Evolutionary conservation across 257 asterid genomes (phyloP).

Genomic region (Lithospermum erythrorhizon): DNA sequence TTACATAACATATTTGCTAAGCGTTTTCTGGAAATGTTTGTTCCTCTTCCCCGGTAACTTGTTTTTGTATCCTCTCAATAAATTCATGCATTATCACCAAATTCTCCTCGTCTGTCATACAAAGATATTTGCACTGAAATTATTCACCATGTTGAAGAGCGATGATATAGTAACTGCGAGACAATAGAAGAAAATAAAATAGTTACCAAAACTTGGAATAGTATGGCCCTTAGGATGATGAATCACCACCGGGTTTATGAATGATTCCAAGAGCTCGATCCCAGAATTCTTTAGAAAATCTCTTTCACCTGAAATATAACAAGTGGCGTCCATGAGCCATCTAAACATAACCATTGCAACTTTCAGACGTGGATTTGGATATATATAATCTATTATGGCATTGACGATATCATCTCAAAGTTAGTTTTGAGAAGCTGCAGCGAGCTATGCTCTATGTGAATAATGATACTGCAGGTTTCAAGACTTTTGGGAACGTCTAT

Average conservation of each 20-base stretch:
- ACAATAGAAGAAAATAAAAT: not conserved
- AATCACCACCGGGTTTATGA: slow-evolving; percentile 53
- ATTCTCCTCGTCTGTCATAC: not conserved
- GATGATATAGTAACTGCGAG: not conserved
- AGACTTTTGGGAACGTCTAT: no score
- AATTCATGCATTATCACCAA: not conserved
- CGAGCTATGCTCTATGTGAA: no score
- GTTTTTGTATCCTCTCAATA: slow-evolving; percentile 1
- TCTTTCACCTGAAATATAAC: slow-evolving; percentile 46
- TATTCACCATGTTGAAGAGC: not conserved
- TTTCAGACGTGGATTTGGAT: no score
- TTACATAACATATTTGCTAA: not conserved
- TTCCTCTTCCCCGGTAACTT: not conserved
- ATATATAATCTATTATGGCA: no score
- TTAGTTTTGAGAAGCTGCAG: no score
- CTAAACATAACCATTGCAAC: no score
- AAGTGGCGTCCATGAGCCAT: not conserved
- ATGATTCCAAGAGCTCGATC: slow-evolving; percentile 45
- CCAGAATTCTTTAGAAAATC: slow-evolving; percentile 60
- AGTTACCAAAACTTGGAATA: slow-evolving; percentile 70
- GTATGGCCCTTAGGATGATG: slow-evolving; percentile 80
- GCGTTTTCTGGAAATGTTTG: not conserved
- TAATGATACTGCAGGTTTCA: no score
- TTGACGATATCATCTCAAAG: no score
- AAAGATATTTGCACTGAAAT: not conserved